Evolutionary conservation across 1,284 basidiomycete genomes (phyloP).

Genomic region (Tylopilus sp.): DNA sequence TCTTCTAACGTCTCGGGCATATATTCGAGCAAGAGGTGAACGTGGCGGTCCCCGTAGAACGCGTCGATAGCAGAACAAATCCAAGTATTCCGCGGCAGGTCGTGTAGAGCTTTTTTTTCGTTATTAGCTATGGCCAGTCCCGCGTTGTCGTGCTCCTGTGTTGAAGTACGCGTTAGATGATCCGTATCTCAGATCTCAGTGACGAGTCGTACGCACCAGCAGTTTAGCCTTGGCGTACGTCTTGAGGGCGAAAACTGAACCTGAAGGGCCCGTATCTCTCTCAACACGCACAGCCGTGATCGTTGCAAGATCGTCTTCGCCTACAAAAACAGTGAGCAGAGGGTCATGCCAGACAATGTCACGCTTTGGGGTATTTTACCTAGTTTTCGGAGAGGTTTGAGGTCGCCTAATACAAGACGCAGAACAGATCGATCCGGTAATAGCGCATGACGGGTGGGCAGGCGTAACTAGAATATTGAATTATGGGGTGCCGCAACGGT

Average conservation of each 20-base stretch:
- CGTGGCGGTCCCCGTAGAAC: slow-evolving; percentile 57
- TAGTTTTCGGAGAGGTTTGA: slow-evolving; percentile 53
- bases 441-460: too few species aligned
- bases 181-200: slow-evolving; percentile 22
- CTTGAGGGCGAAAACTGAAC: slow-evolving; percentile 55
- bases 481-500: too few species aligned
- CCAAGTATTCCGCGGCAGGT: slow-evolving; percentile 65
- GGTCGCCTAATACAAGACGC: slow-evolving; percentile 44
- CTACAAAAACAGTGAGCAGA: slow-evolving; percentile 36
- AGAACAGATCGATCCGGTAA: too few species aligned
- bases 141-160: too few species aligned
- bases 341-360: not conserved
- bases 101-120: slow-evolving; percentile 53
- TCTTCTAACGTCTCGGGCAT: slow-evolving; percentile 54
- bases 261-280: too few species aligned
- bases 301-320: slow-evolving; percentile 49
- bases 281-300: slow-evolving; percentile 52
- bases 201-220: slow-evolving; percentile 33
- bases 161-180: too few species aligned
- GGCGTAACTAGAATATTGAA: too few species aligned
- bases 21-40: slow-evolving; percentile 63
- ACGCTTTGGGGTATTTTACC: slow-evolving; percentile 42
- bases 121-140: slow-evolving; percentile 23
- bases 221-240: slow-evolving; percentile 40
- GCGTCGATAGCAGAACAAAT: slow-evolving; percentile 54